Evolutionary conservation across 768 basidiomycete genomes (phyloP), one percentile per base, ranked within the genome.

Genomic region (Hebeloma cylindrosporum): DNA sequence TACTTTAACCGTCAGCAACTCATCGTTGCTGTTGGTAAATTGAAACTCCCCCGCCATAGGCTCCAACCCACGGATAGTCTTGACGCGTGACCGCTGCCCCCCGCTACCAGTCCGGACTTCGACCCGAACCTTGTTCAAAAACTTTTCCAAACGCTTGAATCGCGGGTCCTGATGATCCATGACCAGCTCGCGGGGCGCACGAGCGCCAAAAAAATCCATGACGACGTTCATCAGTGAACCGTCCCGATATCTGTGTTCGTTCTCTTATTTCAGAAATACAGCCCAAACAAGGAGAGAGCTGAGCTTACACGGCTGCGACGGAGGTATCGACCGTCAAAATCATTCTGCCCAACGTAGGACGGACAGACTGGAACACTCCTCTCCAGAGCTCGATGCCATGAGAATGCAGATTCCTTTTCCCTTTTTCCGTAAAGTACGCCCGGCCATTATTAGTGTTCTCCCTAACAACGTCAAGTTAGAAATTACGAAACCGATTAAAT

Each of bases 361-460:
- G 69, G 28, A 79, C 73, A 33, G 72, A 75, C 79, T 78, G 77
- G 43, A 71, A 79, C 31, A 66, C 77, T 0, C 79, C 79, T 6
- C 70, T 61, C 61, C 74, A 71, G 0, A 80, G 45, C 28, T 76
- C 72, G 0, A 80, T 52, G 2, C 68, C 69, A 3, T 50, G 44
- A 2, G 40, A 33, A 1, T 7, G 9, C 9, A 51, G 40, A 4
- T 35, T 5, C 7, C 37, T 9, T 2, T 22, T 51, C 16, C 41
- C 43, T 2, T 23, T 38, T 5, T 37, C 48, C 3, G 50, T 47
- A 30, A 78, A 80, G 47, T 72, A 79, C 0, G 77, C 70, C 2
- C 61, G 64, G 0, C 69, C 68, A 20, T 77, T 79, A 49, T 76
- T 73, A 0, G 71, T 66, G 36, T 74, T 62, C 35, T 65, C 60